Percentiles rank a stretch among this genome's conserved stretches.
Evolutionary conservation across 2,329 filamentous ascomycete species (phyloP).

Genomic region (Canariomyces notabilis): DNA sequence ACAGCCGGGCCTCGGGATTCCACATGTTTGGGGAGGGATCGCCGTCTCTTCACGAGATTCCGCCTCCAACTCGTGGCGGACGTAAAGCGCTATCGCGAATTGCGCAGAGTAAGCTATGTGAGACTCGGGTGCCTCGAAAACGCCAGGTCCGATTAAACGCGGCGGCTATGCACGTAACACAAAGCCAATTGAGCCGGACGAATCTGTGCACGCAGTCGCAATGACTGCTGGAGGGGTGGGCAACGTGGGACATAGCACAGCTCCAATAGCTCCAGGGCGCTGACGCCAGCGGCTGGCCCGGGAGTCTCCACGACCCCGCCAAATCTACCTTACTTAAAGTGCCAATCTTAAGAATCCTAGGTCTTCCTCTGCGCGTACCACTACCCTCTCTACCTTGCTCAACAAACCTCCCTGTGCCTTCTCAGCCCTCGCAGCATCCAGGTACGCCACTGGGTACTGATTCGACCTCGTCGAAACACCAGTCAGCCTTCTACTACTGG

Average conservation of each 20-base stretch:
- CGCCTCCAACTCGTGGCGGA: background rate
- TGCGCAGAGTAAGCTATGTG: background rate
- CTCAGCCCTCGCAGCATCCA: background rate
- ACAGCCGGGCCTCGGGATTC: slow-evolving; percentile 22
- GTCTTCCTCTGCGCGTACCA: no score
- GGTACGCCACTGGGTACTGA: background rate
- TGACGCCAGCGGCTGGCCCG: slow-evolving; percentile 4
- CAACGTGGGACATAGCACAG: slow-evolving; percentile 13
- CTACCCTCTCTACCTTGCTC: slow-evolving; percentile 4
- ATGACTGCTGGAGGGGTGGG: background rate
- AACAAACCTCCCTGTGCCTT: background rate
- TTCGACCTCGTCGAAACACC: background rate
- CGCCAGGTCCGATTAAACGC: background rate
- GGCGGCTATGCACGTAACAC: background rate
- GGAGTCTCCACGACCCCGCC: slow-evolving; percentile 18
- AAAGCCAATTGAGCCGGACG: slow-evolving; percentile 12
- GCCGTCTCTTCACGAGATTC: no score
- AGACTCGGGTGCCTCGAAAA: background rate
- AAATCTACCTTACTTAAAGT: slow-evolving; percentile 17
- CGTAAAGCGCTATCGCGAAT: no score
- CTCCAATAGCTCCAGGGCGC: background rate
- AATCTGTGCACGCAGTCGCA: background rate
- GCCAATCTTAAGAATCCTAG: no score
- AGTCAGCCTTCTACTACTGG: background rate
- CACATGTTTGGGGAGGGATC: slow-evolving; percentile 11